Evolutionary conservation across 2,329 filamentous ascomycete genomes (phyloP).

Genomic region (Proliferodiscus dingleyae): DNA sequence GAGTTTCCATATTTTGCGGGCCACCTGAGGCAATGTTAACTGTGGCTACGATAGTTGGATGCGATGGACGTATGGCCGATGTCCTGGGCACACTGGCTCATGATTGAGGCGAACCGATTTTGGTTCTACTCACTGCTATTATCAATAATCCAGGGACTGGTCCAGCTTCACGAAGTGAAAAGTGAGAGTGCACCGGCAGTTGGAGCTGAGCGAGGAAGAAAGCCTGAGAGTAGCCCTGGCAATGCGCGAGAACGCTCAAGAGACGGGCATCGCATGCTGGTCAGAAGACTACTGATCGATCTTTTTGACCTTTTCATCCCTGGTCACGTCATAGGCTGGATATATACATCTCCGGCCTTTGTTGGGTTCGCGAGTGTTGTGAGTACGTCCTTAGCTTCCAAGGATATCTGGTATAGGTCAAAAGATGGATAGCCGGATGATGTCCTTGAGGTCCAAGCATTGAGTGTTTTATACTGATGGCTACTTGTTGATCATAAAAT

Average conservation of each 20-base stretch:
- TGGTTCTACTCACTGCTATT: slow-evolving; percentile 56
- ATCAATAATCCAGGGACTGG: slow-evolving; percentile 31
- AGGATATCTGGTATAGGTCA: slow-evolving; percentile 52
- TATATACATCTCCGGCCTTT: slow-evolving; percentile 42
- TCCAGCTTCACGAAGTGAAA: slow-evolving; percentile 14
- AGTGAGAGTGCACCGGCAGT: slow-evolving; percentile 15
- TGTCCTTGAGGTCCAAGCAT: neutral
- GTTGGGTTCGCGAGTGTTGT: slow-evolving; percentile 53
- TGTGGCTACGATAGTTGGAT: slow-evolving; percentile 28
- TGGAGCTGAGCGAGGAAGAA: too few relatives aligned
- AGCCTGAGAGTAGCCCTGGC: slow-evolving; percentile 27
- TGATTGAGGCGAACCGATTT: slow-evolving; percentile 59
- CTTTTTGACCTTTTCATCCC: slow-evolving; percentile 59
- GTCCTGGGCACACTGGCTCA: slow-evolving; percentile 40
- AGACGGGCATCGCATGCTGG: slow-evolving; percentile 33
- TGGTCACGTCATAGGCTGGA: slow-evolving; percentile 55
- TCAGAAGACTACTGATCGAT: slow-evolving; percentile 50
- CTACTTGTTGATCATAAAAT: too few relatives aligned
- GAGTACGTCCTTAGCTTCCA: slow-evolving; percentile 56
- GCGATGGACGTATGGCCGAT: slow-evolving; percentile 46
- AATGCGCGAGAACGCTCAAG: too few relatives aligned
- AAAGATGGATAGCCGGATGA: neutral
- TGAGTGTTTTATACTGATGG: too few relatives aligned
- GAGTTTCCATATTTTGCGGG: slow-evolving; percentile 38
- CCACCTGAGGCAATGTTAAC: neutral